These are phyloP conservation scores for Candida ipomoeae DNA, from an alignment of 805 yeast species.

Conservation along the genomic window DNA sequence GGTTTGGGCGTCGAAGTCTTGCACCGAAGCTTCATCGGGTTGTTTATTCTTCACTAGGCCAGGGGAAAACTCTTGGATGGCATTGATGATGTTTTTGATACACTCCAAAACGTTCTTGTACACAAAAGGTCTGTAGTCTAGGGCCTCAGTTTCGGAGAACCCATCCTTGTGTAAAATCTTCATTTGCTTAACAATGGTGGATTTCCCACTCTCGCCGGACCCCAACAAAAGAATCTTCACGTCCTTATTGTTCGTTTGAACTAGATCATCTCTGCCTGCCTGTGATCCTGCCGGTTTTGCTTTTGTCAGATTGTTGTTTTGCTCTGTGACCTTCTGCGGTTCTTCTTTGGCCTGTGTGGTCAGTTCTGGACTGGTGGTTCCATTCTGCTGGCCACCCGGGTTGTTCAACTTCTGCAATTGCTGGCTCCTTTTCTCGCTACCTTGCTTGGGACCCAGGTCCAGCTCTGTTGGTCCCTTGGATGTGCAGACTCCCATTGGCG, in stretches of 20 bases:
- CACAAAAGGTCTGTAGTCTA: slow-evolving; percentile 74
- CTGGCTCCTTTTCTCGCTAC: background rate
- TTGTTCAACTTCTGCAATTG: slow-evolving; percentile 1
- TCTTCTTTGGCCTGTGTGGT: background rate
- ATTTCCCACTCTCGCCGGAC: slow-evolving; percentile 84
- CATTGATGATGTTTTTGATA: slow-evolving; percentile 64
- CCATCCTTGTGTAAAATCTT: slow-evolving; percentile 73
- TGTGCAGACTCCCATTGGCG: slow-evolving; percentile 7
- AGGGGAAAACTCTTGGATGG: slow-evolving; percentile 52
- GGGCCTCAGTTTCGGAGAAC: slow-evolving; percentile 63
- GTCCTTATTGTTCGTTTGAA: slow-evolving; percentile 33
- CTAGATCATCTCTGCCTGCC: slow-evolving; percentile 6
- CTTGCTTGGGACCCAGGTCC: background rate
- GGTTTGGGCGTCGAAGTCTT: slow-evolving; percentile 8
- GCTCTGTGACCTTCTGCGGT: background rate
- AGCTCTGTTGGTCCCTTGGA: slow-evolving; percentile 5
- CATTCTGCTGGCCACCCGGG: background rate
- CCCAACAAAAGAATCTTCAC: slow-evolving; percentile 77
- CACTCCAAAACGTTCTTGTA: slow-evolving; percentile 75
- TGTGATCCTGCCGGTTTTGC: background rate
- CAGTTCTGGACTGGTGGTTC: background rate
- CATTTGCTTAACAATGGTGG: slow-evolving; percentile 79
- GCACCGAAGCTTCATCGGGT: slow-evolving; percentile 12
- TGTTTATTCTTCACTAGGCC: slow-evolving; percentile 23
- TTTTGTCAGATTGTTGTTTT: background rate